phyloP scores from a whole-genome alignment of 176 grass and related monocot species.

The Saccharum spontaneum region DNA sequence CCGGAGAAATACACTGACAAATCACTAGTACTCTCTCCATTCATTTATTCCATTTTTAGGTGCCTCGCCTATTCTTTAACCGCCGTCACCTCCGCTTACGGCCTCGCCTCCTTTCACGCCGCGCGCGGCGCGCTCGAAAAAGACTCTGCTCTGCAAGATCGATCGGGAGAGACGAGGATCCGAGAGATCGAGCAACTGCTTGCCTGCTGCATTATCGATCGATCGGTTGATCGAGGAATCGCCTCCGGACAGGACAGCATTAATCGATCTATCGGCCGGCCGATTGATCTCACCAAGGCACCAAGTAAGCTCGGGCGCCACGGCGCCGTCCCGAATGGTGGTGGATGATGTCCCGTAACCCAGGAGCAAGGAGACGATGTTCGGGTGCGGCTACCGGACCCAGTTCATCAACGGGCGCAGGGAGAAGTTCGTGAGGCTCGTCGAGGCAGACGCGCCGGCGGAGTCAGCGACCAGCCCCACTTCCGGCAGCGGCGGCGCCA shows the following conservation, averaged over 20 bases:
- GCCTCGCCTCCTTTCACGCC: not conserved
- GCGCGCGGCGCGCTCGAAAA: not conserved
- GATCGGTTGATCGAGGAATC: not conserved
- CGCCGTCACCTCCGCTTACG: not conserved
- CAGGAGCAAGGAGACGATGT: conserved; percentile 30
- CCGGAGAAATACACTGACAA: too few species aligned
- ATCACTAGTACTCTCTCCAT: too few species aligned
- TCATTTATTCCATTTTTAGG: not conserved
- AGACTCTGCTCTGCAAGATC: not conserved
- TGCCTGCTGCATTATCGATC: not conserved
- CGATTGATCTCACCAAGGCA: not conserved
- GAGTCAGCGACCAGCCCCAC: not conserved
- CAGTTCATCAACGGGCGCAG: conserved; percentile 56
- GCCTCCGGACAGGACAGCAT: too few species aligned
- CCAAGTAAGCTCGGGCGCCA: not conserved
- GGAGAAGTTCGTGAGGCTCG: conserved; percentile 69
- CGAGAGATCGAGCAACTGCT: not conserved
- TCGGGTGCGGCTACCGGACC: conserved; percentile 54
- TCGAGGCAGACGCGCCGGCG: conserved; percentile 29
- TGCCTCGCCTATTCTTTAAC: not conserved
- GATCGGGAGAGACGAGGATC: not conserved
- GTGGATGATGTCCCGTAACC: not conserved
- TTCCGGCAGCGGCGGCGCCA: not conserved
- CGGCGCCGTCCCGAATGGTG: not conserved
- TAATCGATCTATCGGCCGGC: too few species aligned